phyloP scores from a whole-genome alignment of 2,329 filamentous ascomycete genomes.

The Cladosporium oxysporum region DNA sequence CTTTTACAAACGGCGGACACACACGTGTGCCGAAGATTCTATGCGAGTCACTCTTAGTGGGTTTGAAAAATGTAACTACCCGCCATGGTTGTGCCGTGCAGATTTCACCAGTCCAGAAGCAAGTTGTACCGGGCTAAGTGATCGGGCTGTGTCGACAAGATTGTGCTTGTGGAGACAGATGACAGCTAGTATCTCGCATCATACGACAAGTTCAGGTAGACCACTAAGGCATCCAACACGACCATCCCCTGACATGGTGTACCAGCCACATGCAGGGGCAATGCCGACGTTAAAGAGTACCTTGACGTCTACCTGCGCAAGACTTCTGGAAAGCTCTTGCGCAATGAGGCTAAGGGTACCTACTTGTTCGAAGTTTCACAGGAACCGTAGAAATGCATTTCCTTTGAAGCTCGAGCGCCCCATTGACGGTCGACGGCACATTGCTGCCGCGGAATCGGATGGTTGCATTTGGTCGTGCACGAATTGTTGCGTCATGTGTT shows the following conservation, averaged over 20 bases:
- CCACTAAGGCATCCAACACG: too few relatives aligned
- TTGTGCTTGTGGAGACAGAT: not conserved
- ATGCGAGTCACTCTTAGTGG: slow-evolving; percentile 6
- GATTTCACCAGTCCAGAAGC: not conserved
- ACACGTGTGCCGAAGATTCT: not conserved
- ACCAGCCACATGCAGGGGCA: not conserved
- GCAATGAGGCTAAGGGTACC: slow-evolving; percentile 13
- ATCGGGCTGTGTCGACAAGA: not conserved
- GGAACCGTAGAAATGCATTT: not conserved
- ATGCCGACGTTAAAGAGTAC: not conserved
- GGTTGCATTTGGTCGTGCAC: slow-evolving; percentile 2
- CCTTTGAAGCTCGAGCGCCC: not conserved
- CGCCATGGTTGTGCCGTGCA: not conserved
- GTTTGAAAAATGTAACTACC: slow-evolving; percentile 1
- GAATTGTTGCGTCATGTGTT: not conserved
- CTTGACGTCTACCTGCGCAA: not conserved
- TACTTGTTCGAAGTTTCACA: slow-evolving; percentile 5
- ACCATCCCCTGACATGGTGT: not conserved
- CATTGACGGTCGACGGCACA: not conserved
- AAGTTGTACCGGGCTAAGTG: not conserved
- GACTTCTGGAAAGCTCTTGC: slow-evolving; percentile 7
- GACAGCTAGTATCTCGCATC: not conserved
- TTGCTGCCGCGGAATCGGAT: not conserved
- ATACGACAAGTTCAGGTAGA: not conserved
- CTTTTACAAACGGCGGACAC: not conserved